A percentile compares a stretch with the other conserved stretches of the same genome.
Evolutionary conservation across 2,329 filamentous ascomycete genomes (phyloP).

Genomic region (Fusarium keratoplasticum): DNA sequence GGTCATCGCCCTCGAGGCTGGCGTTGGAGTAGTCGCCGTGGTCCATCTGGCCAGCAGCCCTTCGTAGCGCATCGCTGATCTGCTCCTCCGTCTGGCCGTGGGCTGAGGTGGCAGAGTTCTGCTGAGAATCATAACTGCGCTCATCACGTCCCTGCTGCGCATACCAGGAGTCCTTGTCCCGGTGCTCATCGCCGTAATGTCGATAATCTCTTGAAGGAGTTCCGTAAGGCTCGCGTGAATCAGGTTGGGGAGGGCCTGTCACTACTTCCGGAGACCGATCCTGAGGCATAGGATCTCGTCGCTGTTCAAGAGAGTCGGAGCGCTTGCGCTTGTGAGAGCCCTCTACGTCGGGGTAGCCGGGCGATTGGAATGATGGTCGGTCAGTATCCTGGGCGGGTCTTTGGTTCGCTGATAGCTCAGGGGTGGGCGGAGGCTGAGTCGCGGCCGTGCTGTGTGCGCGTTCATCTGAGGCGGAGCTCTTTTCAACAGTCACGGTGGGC

Average conservation of each 20-base stretch:
- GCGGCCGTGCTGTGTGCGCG: slow-evolving; percentile 43
- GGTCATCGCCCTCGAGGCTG: slow-evolving; percentile 67
- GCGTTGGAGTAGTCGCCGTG: slow-evolving; percentile 63
- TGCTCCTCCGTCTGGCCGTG: slow-evolving; percentile 64
- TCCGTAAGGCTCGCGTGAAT: slow-evolving; percentile 56
- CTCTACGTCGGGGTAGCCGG: slow-evolving; percentile 59
- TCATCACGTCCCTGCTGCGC: slow-evolving; percentile 60
- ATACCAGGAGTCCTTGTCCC: slow-evolving; percentile 65
- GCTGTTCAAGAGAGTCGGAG: slow-evolving; percentile 69
- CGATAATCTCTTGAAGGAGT: slow-evolving; percentile 60
- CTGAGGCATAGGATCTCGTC: slow-evolving; percentile 51
- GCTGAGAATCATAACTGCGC: slow-evolving; percentile 60
- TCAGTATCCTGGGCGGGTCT: slow-evolving; percentile 57
- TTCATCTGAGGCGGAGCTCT: slow-evolving; percentile 49
- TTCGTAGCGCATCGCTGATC: slow-evolving; percentile 57
- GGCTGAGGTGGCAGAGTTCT: slow-evolving; percentile 57
- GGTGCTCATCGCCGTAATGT: slow-evolving; percentile 57
- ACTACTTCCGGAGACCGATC: slow-evolving; percentile 51
- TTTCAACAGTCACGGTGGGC: slow-evolving; percentile 46
- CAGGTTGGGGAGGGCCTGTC: slow-evolving; percentile 45
- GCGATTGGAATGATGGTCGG: slow-evolving; percentile 54
- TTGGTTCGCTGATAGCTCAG: slow-evolving; percentile 46
- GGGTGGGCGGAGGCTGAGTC: slow-evolving; percentile 41
- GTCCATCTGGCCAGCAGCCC: slow-evolving; percentile 59
- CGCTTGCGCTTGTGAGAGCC: slow-evolving; percentile 75